A percentile compares a stretch with the other conserved stretches of the same genome.
These are phyloP conservation scores for Ogataea trehaloabstinens DNA, from an alignment of 805 yeast genomes.

Conservation along the genomic window DNA sequence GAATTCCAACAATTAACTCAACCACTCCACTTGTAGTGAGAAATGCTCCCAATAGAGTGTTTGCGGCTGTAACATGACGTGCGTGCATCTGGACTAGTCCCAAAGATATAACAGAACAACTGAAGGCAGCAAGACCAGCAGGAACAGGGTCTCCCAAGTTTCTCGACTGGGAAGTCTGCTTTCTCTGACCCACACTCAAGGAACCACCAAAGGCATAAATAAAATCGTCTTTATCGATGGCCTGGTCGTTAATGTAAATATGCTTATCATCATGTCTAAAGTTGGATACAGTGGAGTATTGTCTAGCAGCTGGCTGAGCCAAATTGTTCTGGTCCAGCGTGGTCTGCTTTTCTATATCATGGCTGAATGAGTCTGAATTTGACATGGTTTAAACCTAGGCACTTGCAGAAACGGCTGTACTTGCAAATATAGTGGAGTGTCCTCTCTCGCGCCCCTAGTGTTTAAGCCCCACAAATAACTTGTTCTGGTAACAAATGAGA, in stretches of 20 bases:
- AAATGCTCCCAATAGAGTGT: slow-evolving; percentile 44
- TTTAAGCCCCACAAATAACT: no score
- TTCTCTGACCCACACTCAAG: slow-evolving; percentile 41
- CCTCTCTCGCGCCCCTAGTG: no score
- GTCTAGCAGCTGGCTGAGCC: slow-evolving; percentile 3
- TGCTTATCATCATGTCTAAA: slow-evolving; percentile 41
- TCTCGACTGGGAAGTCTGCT: slow-evolving; percentile 22
- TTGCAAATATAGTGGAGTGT: no score
- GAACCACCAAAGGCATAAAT: slow-evolving; percentile 64
- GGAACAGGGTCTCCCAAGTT: slow-evolving; percentile 50
- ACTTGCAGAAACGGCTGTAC: no score
- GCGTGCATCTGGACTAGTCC: slow-evolving; percentile 48
- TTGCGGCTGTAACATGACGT: slow-evolving; percentile 41
- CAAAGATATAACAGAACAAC: slow-evolving; percentile 44
- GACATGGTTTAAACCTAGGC: slow-evolving; percentile 20
- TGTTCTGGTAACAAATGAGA: no score
- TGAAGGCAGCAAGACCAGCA: slow-evolving; percentile 50
- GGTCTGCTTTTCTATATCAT: slow-evolving; percentile 28
- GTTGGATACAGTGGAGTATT: slow-evolving; percentile 17
- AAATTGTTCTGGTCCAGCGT: slow-evolving; percentile 11
- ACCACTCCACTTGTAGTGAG: slow-evolving; percentile 50
- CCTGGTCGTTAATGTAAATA: slow-evolving; percentile 40
- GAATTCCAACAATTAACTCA: slow-evolving; percentile 49
- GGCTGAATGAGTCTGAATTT: slow-evolving; percentile 21
- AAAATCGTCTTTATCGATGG: slow-evolving; percentile 53